Base-by-base conservation (phyloP, 2,329 filamentous ascomycete genomes). In the Penicillium thymicola region DNA sequence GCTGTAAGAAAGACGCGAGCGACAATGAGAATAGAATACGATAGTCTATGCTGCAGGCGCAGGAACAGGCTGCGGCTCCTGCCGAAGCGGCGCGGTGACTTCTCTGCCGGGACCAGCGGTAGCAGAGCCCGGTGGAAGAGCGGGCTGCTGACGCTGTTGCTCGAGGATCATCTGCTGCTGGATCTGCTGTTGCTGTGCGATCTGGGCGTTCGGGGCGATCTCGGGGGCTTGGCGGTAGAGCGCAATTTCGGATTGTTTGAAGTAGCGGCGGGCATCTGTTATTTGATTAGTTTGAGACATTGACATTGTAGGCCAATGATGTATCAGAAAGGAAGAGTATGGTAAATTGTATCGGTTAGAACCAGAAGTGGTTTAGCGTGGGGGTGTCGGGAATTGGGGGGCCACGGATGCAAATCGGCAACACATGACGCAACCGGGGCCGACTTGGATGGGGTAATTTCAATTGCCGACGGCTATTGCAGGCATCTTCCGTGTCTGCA, bases 221-320 rank as follows among this genome's bases (percentile, higher is more conserved):
- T 80, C 78, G 47, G 78, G 78, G 27, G 78, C 75, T 70, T 97
- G 94, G 63, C 94, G 87, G 79, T 89, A 97, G 51, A 99, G 86
- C 57, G 97, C 92, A 72, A 99, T 99, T 78, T 99, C 94, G 51
- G 92, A 97, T 76, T 99, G 94, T 77, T 99, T 99, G 79, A 99
- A 99, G 79, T 99, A 99, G 68, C 94, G 86, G 68, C 94, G 87
- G 48, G 94, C 94, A 75, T 99, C 94, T 92, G 44, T 51, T 53
- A 47, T 46, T 13, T 21, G 18, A 23, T 52, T 57, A 54, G 52
- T 58, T 59, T 28, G 51, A 30, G 23, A 49, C 37, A 36, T 36
- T 23, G 25, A 28, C 11, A 32, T n/a, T 23, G 30, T 23, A 54
- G 55, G 13, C 27, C 27, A 30, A 40, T 53, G 32, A 55, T 57